phyloP scores from a whole-genome alignment of 306 rosid genomes.

The Pyrus bretschneideri region DNA sequence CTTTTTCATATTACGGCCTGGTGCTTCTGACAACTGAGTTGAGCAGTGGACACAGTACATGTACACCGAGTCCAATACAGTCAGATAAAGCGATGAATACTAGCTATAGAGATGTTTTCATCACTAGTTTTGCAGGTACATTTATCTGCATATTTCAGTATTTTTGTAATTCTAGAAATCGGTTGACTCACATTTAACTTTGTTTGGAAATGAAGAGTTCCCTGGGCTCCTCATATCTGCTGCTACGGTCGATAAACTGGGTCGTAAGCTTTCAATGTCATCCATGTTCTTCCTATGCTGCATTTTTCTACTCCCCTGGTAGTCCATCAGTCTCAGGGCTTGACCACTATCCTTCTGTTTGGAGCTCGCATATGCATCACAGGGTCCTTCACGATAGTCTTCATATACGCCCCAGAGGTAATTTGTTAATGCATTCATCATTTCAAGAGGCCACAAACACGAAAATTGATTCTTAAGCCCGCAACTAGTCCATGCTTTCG shows the following conservation, averaged over 20 bases:
- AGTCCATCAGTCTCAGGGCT: slow-evolving; percentile 49
- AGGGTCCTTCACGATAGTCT: slow-evolving; percentile 69
- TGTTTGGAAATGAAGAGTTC: slow-evolving; percentile 54
- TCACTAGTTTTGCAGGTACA: slow-evolving; percentile 91
- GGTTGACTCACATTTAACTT: slow-evolving; percentile 28
- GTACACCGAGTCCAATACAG: slow-evolving; percentile 32
- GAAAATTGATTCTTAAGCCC: background rate
- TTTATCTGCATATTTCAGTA: slow-evolving; percentile 8
- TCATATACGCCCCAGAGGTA: slow-evolving; percentile 98
- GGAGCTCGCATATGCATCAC: slow-evolving; percentile 98
- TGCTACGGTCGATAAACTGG: slow-evolving; percentile 68
- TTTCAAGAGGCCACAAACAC: background rate
- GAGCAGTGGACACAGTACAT: slow-evolving; percentile 49
- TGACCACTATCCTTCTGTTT: slow-evolving; percentile 73
- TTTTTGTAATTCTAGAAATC: slow-evolving; percentile 11
- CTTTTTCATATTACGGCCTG: slow-evolving; percentile 93
- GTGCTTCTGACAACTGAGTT: slow-evolving; percentile 88
- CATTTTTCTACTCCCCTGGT: slow-evolving; percentile 72
- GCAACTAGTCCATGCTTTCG: background rate
- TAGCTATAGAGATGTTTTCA: slow-evolving; percentile 61
- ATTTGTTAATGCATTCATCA: slow-evolving; percentile 2
- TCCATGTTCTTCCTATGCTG: slow-evolving; percentile 71
- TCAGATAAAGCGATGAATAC: slow-evolving; percentile 38
- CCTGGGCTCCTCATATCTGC: slow-evolving; percentile 89
- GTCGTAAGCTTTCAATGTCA: slow-evolving; percentile 88